Conservation (phyloP, 2,329 filamentous ascomycete genomes). For the Triangularia verruculosa region DNA sequence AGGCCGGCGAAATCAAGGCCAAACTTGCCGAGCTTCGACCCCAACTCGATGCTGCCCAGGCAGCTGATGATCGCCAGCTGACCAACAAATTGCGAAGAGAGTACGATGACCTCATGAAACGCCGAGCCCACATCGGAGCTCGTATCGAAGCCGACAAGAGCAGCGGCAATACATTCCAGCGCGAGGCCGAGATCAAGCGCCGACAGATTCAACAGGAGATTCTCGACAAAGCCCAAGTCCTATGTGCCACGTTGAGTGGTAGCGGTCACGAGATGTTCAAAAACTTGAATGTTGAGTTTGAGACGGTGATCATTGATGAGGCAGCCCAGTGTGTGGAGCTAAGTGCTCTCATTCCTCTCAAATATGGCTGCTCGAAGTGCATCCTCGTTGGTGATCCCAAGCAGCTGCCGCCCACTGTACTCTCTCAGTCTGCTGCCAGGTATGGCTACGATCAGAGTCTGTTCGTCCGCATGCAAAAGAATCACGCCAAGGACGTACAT, state of each 20-base stretch:
- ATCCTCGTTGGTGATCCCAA: slow-evolving; percentile 97
- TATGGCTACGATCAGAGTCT: slow-evolving; percentile 97
- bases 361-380: slow-evolving; percentile 96
- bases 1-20: slow-evolving; percentile 70
- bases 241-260: slow-evolving; percentile 92
- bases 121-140: slow-evolving; percentile 66
- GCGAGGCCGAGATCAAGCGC: slow-evolving; percentile 82
- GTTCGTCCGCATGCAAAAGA: slow-evolving; percentile 97
- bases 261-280: slow-evolving; percentile 98
- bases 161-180: slow-evolving; percentile 73
- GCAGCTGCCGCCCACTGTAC: slow-evolving; percentile 90
- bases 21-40: slow-evolving; percentile 69
- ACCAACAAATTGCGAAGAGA: slow-evolving; percentile 65
- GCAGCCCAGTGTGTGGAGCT: slow-evolving; percentile 97
- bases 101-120: slow-evolving; percentile 73
- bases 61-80: slow-evolving; percentile 46
- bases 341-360: slow-evolving; percentile 91
- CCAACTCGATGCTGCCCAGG: slow-evolving; percentile 65
- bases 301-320: slow-evolving; percentile 97
- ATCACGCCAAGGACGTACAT: slow-evolving; percentile 83
- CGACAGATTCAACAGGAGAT: slow-evolving; percentile 87
- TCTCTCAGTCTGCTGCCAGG: slow-evolving; percentile 86
- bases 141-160: slow-evolving; percentile 87
- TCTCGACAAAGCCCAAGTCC: slow-evolving; percentile 83
- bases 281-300: slow-evolving; percentile 90